Conservation (phyloP, 2,329 filamentous ascomycete genomes). For the Cordyceps militaris region DNA sequence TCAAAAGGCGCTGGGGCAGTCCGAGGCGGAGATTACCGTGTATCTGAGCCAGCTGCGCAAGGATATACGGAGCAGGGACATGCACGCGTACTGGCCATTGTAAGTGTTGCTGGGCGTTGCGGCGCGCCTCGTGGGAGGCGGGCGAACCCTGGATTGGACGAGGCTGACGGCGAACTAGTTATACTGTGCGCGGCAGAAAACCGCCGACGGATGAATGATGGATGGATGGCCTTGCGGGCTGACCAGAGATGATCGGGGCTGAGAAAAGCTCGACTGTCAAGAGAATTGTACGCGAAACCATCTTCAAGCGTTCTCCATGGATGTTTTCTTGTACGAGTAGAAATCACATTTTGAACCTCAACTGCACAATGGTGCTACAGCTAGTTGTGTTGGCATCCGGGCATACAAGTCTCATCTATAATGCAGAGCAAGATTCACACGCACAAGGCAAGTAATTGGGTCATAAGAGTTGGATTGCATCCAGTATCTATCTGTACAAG, state of each 20-base stretch:
- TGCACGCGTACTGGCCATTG: slow-evolving; percentile 28
- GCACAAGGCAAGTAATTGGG: not conserved
- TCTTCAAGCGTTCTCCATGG: too few species aligned
- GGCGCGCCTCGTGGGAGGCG: too few species aligned
- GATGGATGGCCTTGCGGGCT: too few species aligned
- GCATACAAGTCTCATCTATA: too few species aligned
- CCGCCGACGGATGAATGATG: too few species aligned
- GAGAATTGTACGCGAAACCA: too few species aligned
- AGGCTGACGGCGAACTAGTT: not conserved
- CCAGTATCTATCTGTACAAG: slow-evolving; percentile 2
- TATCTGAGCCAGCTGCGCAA: slow-evolving; percentile 23
- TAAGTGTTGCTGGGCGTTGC: slow-evolving; percentile 21
- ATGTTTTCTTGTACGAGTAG: too few species aligned
- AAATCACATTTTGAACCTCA: too few species aligned
- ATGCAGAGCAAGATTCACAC: not conserved
- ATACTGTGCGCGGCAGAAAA: not conserved
- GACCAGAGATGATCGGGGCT: too few species aligned
- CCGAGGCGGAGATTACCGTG: slow-evolving; percentile 21
- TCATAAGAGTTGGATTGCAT: not conserved
- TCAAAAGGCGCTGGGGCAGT: slow-evolving; percentile 26
- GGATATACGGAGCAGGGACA: slow-evolving; percentile 23
- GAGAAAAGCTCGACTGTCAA: too few species aligned
- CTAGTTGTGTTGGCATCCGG: too few species aligned
- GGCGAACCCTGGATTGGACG: not conserved
- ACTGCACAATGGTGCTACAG: too few species aligned